Conservation (phyloP, 1,139 yeast species). For the Hansenula sp. region DNA sequence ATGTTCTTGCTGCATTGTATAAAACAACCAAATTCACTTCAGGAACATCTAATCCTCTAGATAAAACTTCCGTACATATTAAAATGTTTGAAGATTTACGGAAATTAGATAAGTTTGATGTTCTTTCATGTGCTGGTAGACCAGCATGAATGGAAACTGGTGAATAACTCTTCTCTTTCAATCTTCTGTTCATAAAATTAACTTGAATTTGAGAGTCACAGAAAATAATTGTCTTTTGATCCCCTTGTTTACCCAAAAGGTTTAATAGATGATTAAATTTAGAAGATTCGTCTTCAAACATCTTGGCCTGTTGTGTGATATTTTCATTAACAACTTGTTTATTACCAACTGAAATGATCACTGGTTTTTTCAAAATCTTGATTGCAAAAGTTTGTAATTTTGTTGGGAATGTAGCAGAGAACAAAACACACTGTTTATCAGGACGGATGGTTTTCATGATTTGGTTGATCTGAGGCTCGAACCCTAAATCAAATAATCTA, state of each 20-base stretch:
- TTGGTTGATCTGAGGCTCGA: conserved; percentile 92
- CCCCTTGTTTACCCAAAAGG: conserved; percentile 42
- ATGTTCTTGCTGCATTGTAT: conserved; percentile 85
- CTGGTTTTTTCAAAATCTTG: conserved; percentile 55
- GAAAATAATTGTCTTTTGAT: conserved; percentile 67
- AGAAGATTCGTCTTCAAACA: conserved; percentile 45
- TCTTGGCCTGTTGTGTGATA: conserved; percentile 66
- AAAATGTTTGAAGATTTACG: conserved; percentile 61
- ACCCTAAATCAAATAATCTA: conserved; percentile 95
- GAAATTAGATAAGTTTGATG: conserved; percentile 69
- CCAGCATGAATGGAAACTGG: conserved; percentile 88
- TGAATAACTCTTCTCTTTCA: conserved; percentile 53
- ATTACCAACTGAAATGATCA: conserved; percentile 80
- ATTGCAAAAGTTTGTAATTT: conserved; percentile 76
- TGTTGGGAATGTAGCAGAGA: conserved; percentile 90
- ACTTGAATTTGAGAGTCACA: conserved; percentile 86
- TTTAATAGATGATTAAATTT: conserved; percentile 56
- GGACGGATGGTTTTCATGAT: conserved; percentile 77
- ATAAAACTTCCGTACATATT: conserved; percentile 91
- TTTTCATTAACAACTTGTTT: conserved; percentile 81
- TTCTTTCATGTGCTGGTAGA: conserved; percentile 82
- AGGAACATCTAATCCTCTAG: conserved; percentile 91
- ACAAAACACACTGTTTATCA: conserved; percentile 86
- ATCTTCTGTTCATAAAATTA: conserved; percentile 59
- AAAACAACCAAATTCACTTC: conserved; percentile 77